Percentiles rank a stretch among this genome's conserved stretches.
These are phyloP conservation scores for Diddensiella caesifluorescens DNA, from an alignment of 805 yeast species.

Conservation along the genomic window DNA sequence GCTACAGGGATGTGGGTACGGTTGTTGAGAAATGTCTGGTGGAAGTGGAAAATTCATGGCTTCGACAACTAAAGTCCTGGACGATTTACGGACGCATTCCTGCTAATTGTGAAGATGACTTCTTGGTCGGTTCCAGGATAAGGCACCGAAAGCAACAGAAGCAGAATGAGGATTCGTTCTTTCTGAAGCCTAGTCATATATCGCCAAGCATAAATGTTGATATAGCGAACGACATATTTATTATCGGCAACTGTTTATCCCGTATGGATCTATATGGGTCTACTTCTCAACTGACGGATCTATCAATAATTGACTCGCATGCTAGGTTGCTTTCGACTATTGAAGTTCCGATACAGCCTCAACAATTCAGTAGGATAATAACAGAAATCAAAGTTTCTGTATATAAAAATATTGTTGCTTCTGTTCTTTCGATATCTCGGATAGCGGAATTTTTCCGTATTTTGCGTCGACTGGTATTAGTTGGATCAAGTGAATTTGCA, in stretches of 20 bases:
- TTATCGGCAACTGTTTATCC: slow-evolving; percentile 14
- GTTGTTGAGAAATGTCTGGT: slow-evolving; percentile 13
- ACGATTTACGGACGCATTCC: slow-evolving; percentile 21
- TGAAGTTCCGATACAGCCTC: slow-evolving; percentile 10
- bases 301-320: slow-evolving; percentile 2
- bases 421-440: slow-evolving; percentile 7
- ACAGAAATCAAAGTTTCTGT: slow-evolving; percentile 9
- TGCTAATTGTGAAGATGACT: slow-evolving; percentile 3
- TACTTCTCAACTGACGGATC: not conserved
- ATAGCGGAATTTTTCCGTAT: slow-evolving; percentile 14
- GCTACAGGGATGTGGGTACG: slow-evolving; percentile 11
- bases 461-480: slow-evolving; percentile 15
- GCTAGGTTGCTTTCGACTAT: slow-evolving; percentile 6
- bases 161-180: slow-evolving; percentile 6
- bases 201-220: slow-evolving; percentile 9
- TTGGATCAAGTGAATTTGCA: slow-evolving; percentile 19
- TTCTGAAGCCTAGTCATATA: slow-evolving; percentile 7
- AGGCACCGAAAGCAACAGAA: slow-evolving; percentile 1
- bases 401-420: slow-evolving; percentile 13
- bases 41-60: slow-evolving; percentile 20
- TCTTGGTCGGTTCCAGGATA: slow-evolving; percentile 14
- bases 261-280: slow-evolving; percentile 3
- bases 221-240: slow-evolving; percentile 16
- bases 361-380: slow-evolving; percentile 8
- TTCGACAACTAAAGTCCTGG: slow-evolving; percentile 20